Evolutionary conservation across 2,329 filamentous ascomycete species (phyloP).

Genomic region (Aspergillus eucalypticola): DNA sequence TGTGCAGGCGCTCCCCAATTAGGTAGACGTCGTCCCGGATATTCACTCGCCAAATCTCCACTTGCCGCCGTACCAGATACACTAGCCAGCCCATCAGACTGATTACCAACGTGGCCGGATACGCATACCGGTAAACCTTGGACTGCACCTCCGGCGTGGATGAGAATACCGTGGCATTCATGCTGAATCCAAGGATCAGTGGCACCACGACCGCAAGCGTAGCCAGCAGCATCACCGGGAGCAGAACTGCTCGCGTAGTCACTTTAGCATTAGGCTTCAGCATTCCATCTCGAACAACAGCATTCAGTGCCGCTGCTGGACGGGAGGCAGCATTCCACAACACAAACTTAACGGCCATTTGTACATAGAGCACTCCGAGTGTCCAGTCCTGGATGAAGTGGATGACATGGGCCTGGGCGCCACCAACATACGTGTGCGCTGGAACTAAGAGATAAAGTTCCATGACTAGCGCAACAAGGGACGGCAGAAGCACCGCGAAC

Average conservation of each 20-base stretch:
- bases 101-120: conserved; percentile 64
- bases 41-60: conserved; percentile 73
- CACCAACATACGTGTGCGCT: conserved; percentile 71
- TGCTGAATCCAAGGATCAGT: conserved; percentile 56
- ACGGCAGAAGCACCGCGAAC: conserved; percentile 76
- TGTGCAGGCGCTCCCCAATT: conserved; percentile 91
- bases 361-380: conserved; percentile 84
- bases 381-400: conserved; percentile 94
- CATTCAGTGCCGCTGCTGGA: conserved; percentile 71
- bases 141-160: conserved; percentile 35
- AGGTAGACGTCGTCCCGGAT: conserved; percentile 95
- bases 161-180: conserved; percentile 48
- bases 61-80: conserved; percentile 51
- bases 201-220: conserved; percentile 65
- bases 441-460: conserved; percentile 90
- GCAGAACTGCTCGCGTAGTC: conserved; percentile 81
- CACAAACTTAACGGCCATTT: conserved; percentile 71
- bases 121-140: conserved; percentile 67
- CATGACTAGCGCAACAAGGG: conserved; percentile 74
- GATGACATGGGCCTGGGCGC: conserved; percentile 50
- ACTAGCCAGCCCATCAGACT: conserved; percentile 52
- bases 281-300: conserved; percentile 73
- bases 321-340: conserved; percentile 69
- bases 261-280: conserved; percentile 74
- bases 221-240: conserved; percentile 69